Evolutionary conservation across 2,329 filamentous ascomycete species (phyloP), one percentile per base, ranked within the genome.

Genomic region (Penicillium capsulatum): DNA sequence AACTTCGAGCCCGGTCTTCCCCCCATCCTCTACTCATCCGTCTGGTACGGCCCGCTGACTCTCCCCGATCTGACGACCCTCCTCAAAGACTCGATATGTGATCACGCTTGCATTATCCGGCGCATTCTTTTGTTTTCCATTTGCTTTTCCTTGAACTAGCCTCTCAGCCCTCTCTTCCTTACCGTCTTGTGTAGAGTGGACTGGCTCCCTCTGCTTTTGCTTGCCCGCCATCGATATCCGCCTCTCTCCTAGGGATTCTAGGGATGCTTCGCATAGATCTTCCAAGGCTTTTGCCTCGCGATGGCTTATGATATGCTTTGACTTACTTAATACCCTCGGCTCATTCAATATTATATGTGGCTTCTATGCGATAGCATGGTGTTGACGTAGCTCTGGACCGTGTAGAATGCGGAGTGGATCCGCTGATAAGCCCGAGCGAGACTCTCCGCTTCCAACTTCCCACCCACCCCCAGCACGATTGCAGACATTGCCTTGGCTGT

Each of bases 1-100:
- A 28, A 32, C 52, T 9, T 27, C 56, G n/a, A 51, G 36, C 33
- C 35, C 46, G 22, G 44, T 50, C 16, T 42, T 57, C 30, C 54
- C 53, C 19, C 50, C 46, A 19, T 40, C 52, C 28, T 47, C 54
- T 7, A 55, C 49, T 28, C 51, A 50, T 28, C 37, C 57, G 16
- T 52, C 57, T n/a, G 44, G 57, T 19, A 45, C 57, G 17, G 54
- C 60, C 16, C 51, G 56, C 39, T 64, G 50, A 48, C 17, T 17
- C 31, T 38, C 13, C 11, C 24, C 29, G 7, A 9, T 24, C 22
- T 34, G 17, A 19, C 30, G 28, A 19, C 7, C 11, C 27, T 17
- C 36, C 22, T 36, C 39, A 33, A 27, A 14, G 36, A 40, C 24
- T 39, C n/a, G 28, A 42, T 15, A 34, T 31, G 19, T 22, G 15